Percentiles rank a stretch among this genome's conserved stretches.
phyloP scores from a whole-genome alignment of 169 alveolate species.

The Babesia ovata region DNA sequence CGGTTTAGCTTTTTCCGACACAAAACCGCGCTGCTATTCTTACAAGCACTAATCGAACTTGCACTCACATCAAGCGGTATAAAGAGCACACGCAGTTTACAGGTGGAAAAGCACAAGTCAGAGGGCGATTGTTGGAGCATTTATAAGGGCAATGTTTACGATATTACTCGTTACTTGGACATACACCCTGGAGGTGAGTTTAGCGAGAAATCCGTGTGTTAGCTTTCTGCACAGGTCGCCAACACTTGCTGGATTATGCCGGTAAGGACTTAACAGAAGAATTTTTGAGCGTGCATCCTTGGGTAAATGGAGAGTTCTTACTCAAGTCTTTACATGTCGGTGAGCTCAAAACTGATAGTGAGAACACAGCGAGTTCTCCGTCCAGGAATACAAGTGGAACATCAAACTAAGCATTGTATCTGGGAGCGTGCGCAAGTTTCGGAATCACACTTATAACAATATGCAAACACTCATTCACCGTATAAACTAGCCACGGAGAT shows the following conservation, averaged over 20 bases:
- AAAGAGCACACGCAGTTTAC: neutral
- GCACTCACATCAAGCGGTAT: neutral
- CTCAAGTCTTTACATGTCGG: constrained; percentile 59
- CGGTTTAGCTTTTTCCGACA: neutral
- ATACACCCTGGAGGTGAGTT: constrained; percentile 81
- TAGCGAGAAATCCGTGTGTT: neutral
- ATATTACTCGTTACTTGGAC: constrained; percentile 73
- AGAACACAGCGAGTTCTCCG: neutral
- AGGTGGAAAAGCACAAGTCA: constrained; percentile 72
- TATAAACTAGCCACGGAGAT: neutral
- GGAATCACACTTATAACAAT: neutral
- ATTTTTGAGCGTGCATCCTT: constrained; percentile 57
- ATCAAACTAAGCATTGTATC: neutral
- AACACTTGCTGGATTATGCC: constrained; percentile 58
- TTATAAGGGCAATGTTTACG: constrained; percentile 76
- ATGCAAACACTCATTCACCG: no score
- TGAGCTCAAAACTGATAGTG: constrained; percentile 36
- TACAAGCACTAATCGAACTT: no score
- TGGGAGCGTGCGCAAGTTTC: neutral
- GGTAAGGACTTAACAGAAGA: constrained; percentile 67
- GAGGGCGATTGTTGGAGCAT: constrained; percentile 77
- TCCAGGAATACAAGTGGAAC: neutral
- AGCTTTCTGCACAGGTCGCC: constrained; percentile 44
- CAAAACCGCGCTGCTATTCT: no score
- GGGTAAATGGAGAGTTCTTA: constrained; percentile 69